Conservation (phyloP, 345 rosid genomes). For the Geranium rotundifolium region DNA sequence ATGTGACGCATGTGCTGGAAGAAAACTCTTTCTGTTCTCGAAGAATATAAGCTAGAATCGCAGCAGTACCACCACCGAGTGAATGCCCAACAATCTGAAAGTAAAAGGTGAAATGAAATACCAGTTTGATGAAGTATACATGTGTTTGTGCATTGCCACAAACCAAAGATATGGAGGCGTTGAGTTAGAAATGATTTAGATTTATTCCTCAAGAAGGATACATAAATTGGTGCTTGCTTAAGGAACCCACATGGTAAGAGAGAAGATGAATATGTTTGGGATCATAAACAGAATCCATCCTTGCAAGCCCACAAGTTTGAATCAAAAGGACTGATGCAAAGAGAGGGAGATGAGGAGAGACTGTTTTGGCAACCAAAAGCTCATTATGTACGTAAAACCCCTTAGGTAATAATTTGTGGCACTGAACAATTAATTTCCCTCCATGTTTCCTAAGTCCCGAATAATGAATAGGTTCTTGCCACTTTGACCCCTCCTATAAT, state of each 20-base stretch:
- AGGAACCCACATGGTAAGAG: not conserved
- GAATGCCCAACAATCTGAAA: conserved; percentile 91
- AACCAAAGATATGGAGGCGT: too few species aligned
- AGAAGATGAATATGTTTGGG: not conserved
- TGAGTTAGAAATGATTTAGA: not conserved
- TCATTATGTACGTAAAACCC: too few species aligned
- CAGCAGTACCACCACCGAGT: conserved; percentile 98
- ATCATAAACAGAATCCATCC: not conserved
- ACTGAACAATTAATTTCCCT: not conserved
- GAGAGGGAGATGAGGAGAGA: not conserved
- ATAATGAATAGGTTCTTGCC: not conserved
- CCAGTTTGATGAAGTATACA: too few species aligned
- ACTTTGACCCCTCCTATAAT: not conserved
- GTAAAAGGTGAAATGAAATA: conserved; percentile 4
- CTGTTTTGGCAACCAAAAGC: not conserved
- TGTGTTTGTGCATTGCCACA: too few species aligned
- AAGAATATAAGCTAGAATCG: conserved; percentile 79
- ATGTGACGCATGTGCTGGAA: conserved; percentile 71
- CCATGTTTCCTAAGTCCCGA: not conserved
- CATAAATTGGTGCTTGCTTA: not conserved
- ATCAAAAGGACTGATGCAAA: not conserved
- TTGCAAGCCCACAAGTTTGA: not conserved
- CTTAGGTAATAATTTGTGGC: too few species aligned
- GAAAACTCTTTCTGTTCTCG: conserved; percentile 78
- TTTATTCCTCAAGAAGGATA: not conserved